These are phyloP conservation scores for Colletotrichum sp. DNA, from an alignment of 2,329 filamentous ascomycete species.

Conservation along the genomic window DNA sequence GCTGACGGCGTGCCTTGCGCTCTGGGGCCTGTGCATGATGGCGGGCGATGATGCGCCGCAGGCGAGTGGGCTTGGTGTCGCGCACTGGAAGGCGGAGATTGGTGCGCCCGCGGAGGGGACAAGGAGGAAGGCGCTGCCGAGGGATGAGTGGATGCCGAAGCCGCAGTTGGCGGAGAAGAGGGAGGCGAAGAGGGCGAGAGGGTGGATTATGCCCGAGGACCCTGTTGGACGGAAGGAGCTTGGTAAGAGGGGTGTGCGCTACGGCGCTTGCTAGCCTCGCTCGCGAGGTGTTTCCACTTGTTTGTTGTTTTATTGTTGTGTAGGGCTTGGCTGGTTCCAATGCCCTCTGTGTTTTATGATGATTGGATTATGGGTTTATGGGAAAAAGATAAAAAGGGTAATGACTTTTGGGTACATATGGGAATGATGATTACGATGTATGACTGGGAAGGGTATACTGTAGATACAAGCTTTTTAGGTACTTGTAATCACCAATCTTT, in stretches of 20 bases:
- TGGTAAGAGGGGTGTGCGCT: conserved; percentile 63
- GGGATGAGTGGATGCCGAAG: conserved; percentile 78
- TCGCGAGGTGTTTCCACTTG: too few species aligned
- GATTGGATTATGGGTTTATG: not conserved
- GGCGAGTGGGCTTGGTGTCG: conserved; percentile 54
- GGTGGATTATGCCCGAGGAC: conserved; percentile 80
- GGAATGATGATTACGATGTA: conserved; percentile 1
- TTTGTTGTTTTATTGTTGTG: not conserved
- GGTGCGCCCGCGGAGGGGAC: conserved; percentile 77
- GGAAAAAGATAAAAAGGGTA: not conserved
- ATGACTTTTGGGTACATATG: not conserved
- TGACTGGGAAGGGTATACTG: not conserved
- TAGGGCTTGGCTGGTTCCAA: conserved; percentile 2
- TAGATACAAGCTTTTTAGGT: not conserved
- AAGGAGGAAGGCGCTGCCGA: conserved; percentile 70
- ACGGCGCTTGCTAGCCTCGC: not conserved
- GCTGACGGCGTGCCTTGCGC: conserved; percentile 74
- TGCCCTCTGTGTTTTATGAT: not conserved
- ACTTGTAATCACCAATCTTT: conserved; percentile 15
- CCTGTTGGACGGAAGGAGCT: conserved; percentile 74
- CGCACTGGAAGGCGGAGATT: conserved; percentile 72
- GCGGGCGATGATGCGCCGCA: conserved; percentile 60
- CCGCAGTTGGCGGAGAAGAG: conserved; percentile 77
- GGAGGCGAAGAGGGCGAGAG: conserved; percentile 74
- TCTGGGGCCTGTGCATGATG: conserved; percentile 80